phyloP scores from a whole-genome alignment of 2,329 filamentous ascomycete genomes.

The Nothophaeocryptopus gaeumannii region DNA sequence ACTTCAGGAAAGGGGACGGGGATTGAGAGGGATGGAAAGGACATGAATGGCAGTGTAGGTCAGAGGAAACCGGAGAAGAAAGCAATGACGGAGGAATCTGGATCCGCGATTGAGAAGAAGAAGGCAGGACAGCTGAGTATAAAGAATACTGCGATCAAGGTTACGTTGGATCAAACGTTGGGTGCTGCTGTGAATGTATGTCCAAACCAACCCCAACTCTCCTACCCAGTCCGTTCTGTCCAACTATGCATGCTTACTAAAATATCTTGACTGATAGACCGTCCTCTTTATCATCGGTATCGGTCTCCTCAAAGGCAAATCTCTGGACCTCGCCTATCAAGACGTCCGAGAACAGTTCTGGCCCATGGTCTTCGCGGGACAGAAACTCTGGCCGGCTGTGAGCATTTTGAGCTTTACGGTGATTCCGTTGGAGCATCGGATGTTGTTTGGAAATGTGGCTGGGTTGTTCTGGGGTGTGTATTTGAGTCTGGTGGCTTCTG shows the following conservation, averaged over 20 bases:
- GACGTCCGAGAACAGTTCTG: conserved; percentile 29
- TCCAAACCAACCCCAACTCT: background rate
- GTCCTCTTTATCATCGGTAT: conserved; percentile 61
- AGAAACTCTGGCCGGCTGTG: conserved; percentile 70
- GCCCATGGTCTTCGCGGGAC: conserved; percentile 64
- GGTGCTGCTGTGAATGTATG: conserved; percentile 59
- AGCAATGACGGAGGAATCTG: conserved; percentile 31
- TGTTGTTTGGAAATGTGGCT: conserved; percentile 68
- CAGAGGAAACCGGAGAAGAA: conserved; percentile 6
- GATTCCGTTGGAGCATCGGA: conserved; percentile 67
- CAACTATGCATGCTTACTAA: background rate
- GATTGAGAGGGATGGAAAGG: conserved; percentile 6
- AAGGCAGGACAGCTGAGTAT: conserved; percentile 46
- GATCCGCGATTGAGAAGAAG: conserved; percentile 2
- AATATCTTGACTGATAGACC: conserved; percentile 39
- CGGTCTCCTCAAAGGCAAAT: conserved; percentile 50
- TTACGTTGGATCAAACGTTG: conserved; percentile 66
- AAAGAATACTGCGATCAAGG: conserved; percentile 65
- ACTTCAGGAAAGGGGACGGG: conserved; percentile 30
- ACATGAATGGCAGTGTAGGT: conserved; percentile 6
- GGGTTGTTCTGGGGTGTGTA: conserved; percentile 75
- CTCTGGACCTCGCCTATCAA: conserved; percentile 14
- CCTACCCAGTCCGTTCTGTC: no score
- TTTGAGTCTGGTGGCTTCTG: conserved; percentile 58
- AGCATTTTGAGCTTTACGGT: conserved; percentile 69